Evolutionary conservation across 768 basidiomycete genomes (phyloP), one percentile per base, ranked within the genome.

Genomic region (Boletus eberwhitei): DNA sequence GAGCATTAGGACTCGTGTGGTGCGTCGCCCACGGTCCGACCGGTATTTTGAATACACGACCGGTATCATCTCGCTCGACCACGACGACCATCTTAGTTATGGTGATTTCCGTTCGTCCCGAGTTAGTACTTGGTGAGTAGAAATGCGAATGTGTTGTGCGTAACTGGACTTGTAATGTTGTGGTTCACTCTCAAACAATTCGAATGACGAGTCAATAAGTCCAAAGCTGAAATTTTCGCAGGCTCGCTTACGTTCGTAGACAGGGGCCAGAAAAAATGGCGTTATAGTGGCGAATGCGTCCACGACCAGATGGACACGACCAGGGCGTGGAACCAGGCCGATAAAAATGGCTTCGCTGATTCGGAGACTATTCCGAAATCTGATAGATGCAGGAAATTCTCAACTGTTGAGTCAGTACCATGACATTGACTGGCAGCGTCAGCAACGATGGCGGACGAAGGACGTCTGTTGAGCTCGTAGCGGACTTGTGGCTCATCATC

Each of bases 401-500:
- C 52, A 35, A 13, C 39, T 3, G 26, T 43, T 34, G 5, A 37
- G n/a, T 24, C 22, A 47, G 26, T 46, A 57, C 53, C 19, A 51
- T 17, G 34, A 55, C n/a, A n/a, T n/a, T 42, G 52, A 39, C 24
- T 24, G 21, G 24, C 34, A 12, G 3, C 32, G 2, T 24, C 35
- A 11, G 38, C 50, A 16, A 9, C n/a, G 31, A 58, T 43, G 48
- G 7, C 31, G 19, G 52, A 17, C 55, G n/a, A n/a, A 47, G 2
- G 26, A 17, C 21, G 5, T 2, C 32, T 17, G 32, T 63, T 17
- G 55, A 54, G 21, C 67, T 71, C 42, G 58, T 58, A 29, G 64
- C 63, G 14, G 68, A 69, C 29, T 31, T 69, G 41, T 69, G 68
- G 68, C 56, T 69, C 36, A 55, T 67, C 37, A 60, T 69, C 44